phyloP scores from a whole-genome alignment of 345 rosid species.

The Eucalyptus decipiens region DNA sequence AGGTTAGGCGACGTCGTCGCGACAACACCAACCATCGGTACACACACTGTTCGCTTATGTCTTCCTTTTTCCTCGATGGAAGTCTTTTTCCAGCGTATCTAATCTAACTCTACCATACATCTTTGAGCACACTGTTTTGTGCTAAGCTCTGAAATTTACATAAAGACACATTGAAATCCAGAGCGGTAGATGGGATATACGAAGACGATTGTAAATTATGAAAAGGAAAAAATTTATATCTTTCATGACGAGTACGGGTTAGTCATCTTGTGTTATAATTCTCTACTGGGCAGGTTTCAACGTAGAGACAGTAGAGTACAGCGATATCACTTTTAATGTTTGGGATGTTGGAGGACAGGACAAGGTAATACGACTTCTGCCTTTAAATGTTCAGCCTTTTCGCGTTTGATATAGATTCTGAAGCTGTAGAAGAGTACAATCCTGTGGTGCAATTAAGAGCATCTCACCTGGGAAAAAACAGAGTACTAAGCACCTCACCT shows the following conservation, averaged over 20 bases:
- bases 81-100: neutral
- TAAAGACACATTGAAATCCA: neutral
- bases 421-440: neutral
- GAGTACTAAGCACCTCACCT: neutral
- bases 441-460: no score
- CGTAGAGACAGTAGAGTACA: conserved; percentile 53
- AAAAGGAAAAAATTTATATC: neutral
- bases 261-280: neutral
- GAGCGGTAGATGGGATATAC: neutral
- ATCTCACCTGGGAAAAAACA: neutral
- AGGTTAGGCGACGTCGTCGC: conserved; percentile 55
- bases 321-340: conserved; percentile 34
- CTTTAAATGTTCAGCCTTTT: neutral
- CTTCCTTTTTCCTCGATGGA: neutral
- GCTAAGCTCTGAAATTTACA: neutral
- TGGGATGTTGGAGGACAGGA: conserved; percentile 75
- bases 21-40: conserved; percentile 56
- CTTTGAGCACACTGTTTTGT: neutral
- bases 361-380: conserved; percentile 20
- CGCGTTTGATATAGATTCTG: neutral
- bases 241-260: neutral
- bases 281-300: conserved; percentile 36
- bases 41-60: neutral
- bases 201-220: neutral
- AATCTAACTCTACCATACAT: neutral